Evolutionary conservation across 1,284 basidiomycete genomes (phyloP), one percentile per base, ranked within the genome.

Genomic region (Malassezia caprae): DNA sequence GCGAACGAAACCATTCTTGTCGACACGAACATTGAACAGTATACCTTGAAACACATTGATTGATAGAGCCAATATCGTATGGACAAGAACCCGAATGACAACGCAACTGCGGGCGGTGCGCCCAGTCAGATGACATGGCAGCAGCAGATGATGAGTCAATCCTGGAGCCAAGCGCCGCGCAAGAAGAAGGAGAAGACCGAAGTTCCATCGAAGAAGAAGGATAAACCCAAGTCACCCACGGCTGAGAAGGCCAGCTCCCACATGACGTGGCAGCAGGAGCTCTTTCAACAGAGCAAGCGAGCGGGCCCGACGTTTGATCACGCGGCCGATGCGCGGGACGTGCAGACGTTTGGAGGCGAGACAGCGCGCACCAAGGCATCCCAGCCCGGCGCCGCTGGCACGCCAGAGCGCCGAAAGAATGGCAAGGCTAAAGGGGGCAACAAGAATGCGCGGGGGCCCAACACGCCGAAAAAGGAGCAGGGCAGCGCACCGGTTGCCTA

Each of bases 181-280:
- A 43, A 48, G 55, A 42, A 51, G 37, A 40, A 46, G 48, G 34
- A 42, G 27, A 50, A 48, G 40, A 19, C 31, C 5, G 30, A 27
- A 4, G 2, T 21, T 8, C 24, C 46, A 8, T 12, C 46, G 6
- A 19, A 42, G 4, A 48, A 44, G 44, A 46, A 46, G 28, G 30
- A 43, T 5, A 28, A 43, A 4, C 17, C 37, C 37, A 39, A 39
- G 19, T 3, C 37, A 19, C 37, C 37, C 21, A 19, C 19, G 19
- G 8, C 11, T 6, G 32, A 34, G 32, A 43, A 43, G 41, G 24
- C 24, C 7, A 19, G 3, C 2, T 11, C 41, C 8, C n/a, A 28
- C 11, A 31, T 51, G 26, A 57, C 55, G 2, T 57, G 55, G 55
- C 55, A 57, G 27, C 55, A 57, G 30, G 37, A 57, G 31, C 49